Evolutionary conservation across 1,284 basidiomycete species (phyloP), one percentile per base, ranked within the genome.

Genomic region (Puccinia hordei): DNA sequence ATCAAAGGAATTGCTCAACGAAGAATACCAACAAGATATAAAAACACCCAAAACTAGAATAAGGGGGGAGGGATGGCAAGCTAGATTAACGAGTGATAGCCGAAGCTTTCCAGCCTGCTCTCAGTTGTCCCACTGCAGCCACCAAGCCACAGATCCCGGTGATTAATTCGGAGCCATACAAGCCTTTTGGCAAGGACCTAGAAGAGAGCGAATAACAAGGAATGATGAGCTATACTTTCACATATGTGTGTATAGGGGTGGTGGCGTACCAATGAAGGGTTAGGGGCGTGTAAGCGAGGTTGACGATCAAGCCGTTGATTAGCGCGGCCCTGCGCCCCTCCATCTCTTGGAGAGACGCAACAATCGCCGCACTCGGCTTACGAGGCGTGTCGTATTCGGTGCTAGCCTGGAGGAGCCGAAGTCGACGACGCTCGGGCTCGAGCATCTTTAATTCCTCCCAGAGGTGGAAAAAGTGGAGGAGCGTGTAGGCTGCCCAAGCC

Each of bases 31-130:
- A 49, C 46, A 19, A 49, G 15, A 49, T 15, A 49, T 15, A 3
- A 49, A 44, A 44, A 49, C 46, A 49, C 10, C 10, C 10, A 49
- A 49, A 49, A 13, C 46, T 19, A 12, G 24, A 17, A 15, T 13
- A 27, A 17, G 24, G 27, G 15, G n/a, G n/a, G n/a, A n/a, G n/a
- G n/a, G n/a, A n/a, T n/a, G n/a, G n/a, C n/a, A n/a, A 30, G 57
- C 24, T 24, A 17, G 27, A 66, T 66, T 46, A 66, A n/a, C 35
- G 35, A 66, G 63, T 66, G 19, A 66, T 38, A 33, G 22, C 44
- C 2, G 75, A 68, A 41, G 76, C 76, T 71, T 79, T 79, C 76
- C 76, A 79, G 41, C 63, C 76, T 35, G 66, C 76, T 57, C 76
- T 69, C 22, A 79, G 65, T 59, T 79, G 76, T 53, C 33, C 66